Base-by-base conservation (phyloP, 2,329 filamentous ascomycete species). In the Plenodomus tracheiphilus region DNA sequence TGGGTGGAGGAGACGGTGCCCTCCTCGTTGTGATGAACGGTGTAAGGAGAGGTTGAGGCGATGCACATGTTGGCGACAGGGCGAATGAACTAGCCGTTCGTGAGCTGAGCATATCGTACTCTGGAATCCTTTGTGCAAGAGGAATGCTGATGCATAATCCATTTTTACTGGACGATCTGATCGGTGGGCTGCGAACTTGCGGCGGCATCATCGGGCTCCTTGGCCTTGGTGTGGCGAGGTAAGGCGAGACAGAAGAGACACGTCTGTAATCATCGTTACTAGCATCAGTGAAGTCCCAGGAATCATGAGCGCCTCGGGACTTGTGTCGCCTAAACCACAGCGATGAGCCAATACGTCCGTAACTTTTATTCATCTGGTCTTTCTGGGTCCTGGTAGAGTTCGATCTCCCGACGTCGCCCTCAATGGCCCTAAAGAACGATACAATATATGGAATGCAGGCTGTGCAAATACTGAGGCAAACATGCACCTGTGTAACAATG, bases 371-470 rank as follows among this genome's bases (percentile, higher is more conserved):
- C 7, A 38, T 39, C 0, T 18, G 43, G 32, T 44, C 34, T 18
- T 51, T 48, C 17, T 46, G 35, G 13, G 55, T 60, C 34, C 51
- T 53, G 1, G 52, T 41, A 19, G 54, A 51, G 8, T 58, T 47
- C 10, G 53, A 48, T 34, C 58, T 51, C 39, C 56, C 56, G 9
- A 59, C 41, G 4, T 47, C 57, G 2, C 52, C 47, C 15, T 65
- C 61, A 0, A 62, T 25, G 19, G 51, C 50, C 28, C 59, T 60
- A 40, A 69, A 66, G 39, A 65, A 64, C 1, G 64, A 62, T 6
- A 66, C 57, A 59, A 71, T 65, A 39, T 65, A 69, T 4, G 66
- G 69, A 25, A 71, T 65, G 42, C 66, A 68, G 22, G 66, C 68
- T 7, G 69, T 71, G 7, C 54, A 58, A 20, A 71, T 65, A 35